These are phyloP conservation scores for Capsicum pubescens DNA, from an alignment of 257 asterid species.

Conservation along the genomic window DNA sequence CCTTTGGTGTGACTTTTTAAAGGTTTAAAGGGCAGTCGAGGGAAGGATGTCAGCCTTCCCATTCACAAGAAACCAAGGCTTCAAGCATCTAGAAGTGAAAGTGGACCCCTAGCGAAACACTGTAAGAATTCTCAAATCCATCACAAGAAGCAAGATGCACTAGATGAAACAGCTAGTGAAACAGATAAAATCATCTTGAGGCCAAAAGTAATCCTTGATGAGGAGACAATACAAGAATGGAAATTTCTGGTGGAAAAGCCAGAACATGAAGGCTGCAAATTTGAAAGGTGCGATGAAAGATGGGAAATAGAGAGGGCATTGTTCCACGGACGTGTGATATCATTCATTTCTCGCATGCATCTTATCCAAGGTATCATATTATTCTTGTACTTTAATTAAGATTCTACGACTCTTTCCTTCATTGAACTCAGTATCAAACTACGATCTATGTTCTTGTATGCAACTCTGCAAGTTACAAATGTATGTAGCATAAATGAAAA, in stretches of 20 bases:
- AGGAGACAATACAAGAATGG: slow-evolving; percentile 71
- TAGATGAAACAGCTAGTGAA: background rate
- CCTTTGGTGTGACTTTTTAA: background rate
- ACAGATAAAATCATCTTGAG: background rate
- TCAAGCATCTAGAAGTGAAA: background rate
- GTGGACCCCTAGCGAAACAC: background rate
- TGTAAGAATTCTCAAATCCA: slow-evolving; percentile 14
- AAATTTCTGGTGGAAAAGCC: slow-evolving; percentile 62
- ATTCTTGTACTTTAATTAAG: slow-evolving; percentile 25
- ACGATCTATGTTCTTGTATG: background rate
- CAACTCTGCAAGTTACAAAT: background rate
- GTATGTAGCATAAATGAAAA: background rate
- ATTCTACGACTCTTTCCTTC: slow-evolving; percentile 22
- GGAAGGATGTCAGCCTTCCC: background rate
- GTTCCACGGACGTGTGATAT: slow-evolving; percentile 64
- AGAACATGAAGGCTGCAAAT: slow-evolving; percentile 56
- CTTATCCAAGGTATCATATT: slow-evolving; percentile 66
- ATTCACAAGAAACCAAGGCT: slow-evolving; percentile 10
- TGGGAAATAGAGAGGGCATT: slow-evolving; percentile 75
- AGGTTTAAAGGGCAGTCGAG: background rate
- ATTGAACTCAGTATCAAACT: slow-evolving; percentile 22
- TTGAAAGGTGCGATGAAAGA: slow-evolving; percentile 58
- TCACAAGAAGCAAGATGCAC: background rate
- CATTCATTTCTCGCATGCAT: slow-evolving; percentile 81
- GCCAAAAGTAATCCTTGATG: slow-evolving; percentile 69